Evolutionary conservation across 148 eudicot genomes (phyloP).

Genomic region (Suaeda aralocaspica): DNA sequence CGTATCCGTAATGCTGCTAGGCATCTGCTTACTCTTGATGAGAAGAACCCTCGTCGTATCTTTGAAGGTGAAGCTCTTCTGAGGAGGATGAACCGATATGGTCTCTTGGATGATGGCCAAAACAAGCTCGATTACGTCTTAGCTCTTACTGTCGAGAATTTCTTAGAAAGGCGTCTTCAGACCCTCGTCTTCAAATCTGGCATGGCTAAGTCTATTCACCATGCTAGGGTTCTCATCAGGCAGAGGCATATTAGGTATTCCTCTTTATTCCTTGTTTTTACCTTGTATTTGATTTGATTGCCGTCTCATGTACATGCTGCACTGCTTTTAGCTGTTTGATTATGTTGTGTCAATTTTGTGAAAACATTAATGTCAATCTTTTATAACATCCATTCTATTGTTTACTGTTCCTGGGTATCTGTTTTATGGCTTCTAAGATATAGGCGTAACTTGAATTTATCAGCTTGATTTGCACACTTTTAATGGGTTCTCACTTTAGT

Average conservation of each 20-base stretch:
- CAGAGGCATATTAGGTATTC: conserved; percentile 67
- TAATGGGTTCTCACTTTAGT: no score
- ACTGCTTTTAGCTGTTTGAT: not conserved
- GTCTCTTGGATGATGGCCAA: conserved; percentile 59
- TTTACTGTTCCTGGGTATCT: no score
- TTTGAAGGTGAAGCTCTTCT: conserved; percentile 72
- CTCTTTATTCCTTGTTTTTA: not conserved
- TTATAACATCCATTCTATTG: no score
- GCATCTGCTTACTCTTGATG: conserved; percentile 59
- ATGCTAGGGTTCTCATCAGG: conserved; percentile 70
- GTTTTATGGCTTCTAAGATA: no score
- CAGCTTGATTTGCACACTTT: no score
- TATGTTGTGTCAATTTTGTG: no score
- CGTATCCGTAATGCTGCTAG: conserved; percentile 64
- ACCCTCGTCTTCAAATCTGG: conserved; percentile 70
- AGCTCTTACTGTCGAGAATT: conserved; percentile 69
- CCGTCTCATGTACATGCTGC: not conserved
- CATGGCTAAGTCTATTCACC: conserved; percentile 79
- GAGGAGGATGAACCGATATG: conserved; percentile 62
- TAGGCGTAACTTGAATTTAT: no score
- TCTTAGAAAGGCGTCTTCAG: conserved; percentile 67
- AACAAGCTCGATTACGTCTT: conserved; percentile 74
- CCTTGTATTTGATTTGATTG: no score
- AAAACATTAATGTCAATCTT: no score
- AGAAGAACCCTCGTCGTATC: conserved; percentile 66